Conservation (phyloP, 106 monocot genomes). For the Dendrobium huoshanense region DNA sequence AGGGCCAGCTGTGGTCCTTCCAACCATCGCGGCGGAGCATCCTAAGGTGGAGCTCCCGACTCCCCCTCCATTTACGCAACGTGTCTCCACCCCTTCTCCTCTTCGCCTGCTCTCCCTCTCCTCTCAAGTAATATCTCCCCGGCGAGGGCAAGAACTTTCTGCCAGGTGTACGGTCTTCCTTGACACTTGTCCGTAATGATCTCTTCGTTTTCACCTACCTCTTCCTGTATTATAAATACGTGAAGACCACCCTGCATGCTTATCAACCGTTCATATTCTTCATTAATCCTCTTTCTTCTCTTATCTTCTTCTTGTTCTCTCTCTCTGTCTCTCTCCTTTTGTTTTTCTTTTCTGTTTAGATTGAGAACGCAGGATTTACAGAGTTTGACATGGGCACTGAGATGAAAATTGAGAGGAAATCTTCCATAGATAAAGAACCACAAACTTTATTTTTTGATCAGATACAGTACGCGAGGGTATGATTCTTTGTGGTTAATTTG, state of each 20-base stretch:
- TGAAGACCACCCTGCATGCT: background rate
- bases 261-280: background rate
- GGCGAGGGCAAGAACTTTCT: background rate
- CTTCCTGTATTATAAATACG: background rate
- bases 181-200: background rate
- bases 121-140: background rate
- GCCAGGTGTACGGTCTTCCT: background rate
- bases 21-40: no score
- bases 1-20: no score
- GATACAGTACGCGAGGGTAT: conserved; percentile 44
- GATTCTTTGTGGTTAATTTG: background rate
- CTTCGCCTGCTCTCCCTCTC: no score
- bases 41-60: no score
- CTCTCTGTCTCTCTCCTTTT: background rate
- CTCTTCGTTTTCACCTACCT: background rate
- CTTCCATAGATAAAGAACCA: conserved; percentile 43
- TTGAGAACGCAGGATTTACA: background rate
- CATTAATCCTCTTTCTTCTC: background rate
- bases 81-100: no score
- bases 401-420: conserved; percentile 13
- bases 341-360: background rate
- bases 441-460: conserved; percentile 38
- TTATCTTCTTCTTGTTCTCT: background rate
- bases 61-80: no score
- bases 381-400: background rate